These are phyloP conservation scores for Nakataea oryzae DNA, from an alignment of 2,329 filamentous ascomycete species.

Conservation along the genomic window DNA sequence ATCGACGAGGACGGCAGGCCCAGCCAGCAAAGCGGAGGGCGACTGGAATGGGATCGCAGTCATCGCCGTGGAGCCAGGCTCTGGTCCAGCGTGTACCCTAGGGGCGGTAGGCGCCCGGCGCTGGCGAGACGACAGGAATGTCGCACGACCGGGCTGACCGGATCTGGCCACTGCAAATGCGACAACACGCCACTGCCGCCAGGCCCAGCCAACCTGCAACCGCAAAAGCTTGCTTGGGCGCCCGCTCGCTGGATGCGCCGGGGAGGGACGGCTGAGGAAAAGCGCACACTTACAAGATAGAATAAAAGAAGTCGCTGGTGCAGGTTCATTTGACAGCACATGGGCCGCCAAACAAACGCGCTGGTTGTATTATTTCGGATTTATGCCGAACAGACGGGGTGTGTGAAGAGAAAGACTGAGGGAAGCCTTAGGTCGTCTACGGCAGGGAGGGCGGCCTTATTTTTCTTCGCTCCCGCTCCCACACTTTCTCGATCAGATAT, in stretches of 20 bases:
- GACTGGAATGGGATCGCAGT: not conserved
- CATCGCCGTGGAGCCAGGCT: not conserved
- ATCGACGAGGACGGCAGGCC: slow-evolving; percentile 5
- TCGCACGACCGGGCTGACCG: not conserved
- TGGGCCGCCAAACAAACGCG: slow-evolving; percentile 88
- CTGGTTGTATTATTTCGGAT: slow-evolving; percentile 23
- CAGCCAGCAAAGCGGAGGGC: not conserved
- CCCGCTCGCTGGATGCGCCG: too few relatives aligned
- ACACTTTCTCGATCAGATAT: not conserved
- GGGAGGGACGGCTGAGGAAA: not conserved
- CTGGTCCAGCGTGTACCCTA: not conserved
- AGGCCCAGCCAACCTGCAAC: too few relatives aligned
- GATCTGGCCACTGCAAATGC: not conserved
- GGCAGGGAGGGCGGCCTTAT: not conserved
- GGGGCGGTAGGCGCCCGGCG: too few relatives aligned
- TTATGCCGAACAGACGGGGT: slow-evolving; percentile 6
- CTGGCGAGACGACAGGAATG: not conserved
- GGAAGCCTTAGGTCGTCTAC: not conserved
- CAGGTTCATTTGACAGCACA: slow-evolving; percentile 98
- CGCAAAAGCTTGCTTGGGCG: not conserved
- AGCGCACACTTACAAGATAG: slow-evolving; percentile 46
- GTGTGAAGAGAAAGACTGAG: slow-evolving; percentile 1
- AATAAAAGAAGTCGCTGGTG: slow-evolving; percentile 52
- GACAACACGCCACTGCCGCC: slow-evolving; percentile 3
- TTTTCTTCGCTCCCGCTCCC: not conserved